A percentile compares a stretch with the other conserved stretches of the same genome.
phyloP scores from a whole-genome alignment of 2,329 filamentous ascomycete genomes.

The Apiospora phragmitis region DNA sequence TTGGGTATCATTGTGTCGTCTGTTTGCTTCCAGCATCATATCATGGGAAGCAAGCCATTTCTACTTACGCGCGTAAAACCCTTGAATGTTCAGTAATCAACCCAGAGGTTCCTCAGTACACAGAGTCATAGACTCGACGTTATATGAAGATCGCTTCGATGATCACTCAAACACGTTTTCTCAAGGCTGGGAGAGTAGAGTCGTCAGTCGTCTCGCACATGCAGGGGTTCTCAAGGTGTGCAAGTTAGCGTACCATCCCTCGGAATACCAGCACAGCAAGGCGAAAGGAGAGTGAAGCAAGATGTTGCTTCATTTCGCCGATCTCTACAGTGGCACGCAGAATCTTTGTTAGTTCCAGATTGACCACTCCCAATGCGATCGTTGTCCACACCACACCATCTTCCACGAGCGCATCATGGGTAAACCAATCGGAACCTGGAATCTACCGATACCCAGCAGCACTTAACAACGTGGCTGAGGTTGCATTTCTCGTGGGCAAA shows the following conservation, averaged over 20 bases:
- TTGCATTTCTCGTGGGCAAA: background rate
- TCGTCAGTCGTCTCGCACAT: background rate
- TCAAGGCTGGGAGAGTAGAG: no score
- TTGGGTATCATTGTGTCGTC: background rate
- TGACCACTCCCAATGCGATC: background rate
- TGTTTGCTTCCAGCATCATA: background rate
- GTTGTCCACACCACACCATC: background rate
- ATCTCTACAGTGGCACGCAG: background rate
- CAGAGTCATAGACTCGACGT: background rate
- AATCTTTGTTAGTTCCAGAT: background rate
- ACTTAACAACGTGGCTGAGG: background rate
- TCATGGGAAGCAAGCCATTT: background rate
- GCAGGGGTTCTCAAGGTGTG: background rate
- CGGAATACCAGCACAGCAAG: background rate
- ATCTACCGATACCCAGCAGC: background rate
- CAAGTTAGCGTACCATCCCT: background rate
- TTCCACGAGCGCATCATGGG: background rate
- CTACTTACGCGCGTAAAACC: background rate
- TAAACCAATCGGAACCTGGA: background rate
- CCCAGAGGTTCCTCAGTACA: no score
- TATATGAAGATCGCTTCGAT: background rate
- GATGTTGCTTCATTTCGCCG: background rate
- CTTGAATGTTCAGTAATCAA: background rate
- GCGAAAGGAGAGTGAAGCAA: background rate
- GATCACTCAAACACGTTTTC: background rate